phyloP scores from a whole-genome alignment of 306 rosid genomes.

The Trifolium repens region DNA sequence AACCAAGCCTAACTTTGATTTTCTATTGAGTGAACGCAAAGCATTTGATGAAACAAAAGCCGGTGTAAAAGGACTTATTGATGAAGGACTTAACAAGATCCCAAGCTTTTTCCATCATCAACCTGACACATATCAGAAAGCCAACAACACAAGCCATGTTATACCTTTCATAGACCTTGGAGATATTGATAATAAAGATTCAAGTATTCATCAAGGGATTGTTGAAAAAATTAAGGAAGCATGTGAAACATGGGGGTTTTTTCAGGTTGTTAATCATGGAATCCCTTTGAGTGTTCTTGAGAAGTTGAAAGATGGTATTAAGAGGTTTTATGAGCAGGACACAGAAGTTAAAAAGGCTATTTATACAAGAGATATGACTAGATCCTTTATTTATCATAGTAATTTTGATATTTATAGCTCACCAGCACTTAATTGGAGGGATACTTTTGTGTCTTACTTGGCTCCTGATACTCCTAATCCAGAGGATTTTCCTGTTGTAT shows the following conservation, averaged over 20 bases:
- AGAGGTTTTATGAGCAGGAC: constrained; percentile 40
- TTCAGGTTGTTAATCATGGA: constrained; percentile 47
- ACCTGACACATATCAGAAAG: constrained; percentile 23
- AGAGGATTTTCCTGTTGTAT: constrained; percentile 38
- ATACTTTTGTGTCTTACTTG: constrained; percentile 24
- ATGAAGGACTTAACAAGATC: constrained; percentile 54
- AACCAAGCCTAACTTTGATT: background rate
- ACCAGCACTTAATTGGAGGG: constrained; percentile 50
- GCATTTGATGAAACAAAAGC: constrained; percentile 51
- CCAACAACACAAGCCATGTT: constrained; percentile 21
- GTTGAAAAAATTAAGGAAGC: constrained; percentile 35
- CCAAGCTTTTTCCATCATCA: constrained; percentile 55
- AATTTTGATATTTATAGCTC: constrained; percentile 50
- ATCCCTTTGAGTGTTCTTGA: constrained; percentile 47
- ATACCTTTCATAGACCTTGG: constrained; percentile 59
- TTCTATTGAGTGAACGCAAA: constrained; percentile 26
- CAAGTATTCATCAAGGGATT: constrained; percentile 15
- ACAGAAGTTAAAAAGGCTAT: constrained; percentile 2
- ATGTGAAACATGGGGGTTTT: constrained; percentile 51
- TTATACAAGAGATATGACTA: constrained; percentile 30
- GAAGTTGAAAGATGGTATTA: constrained; percentile 43
- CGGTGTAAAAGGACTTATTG: constrained; percentile 60
- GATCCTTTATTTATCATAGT: constrained; percentile 35
- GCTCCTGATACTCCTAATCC: constrained; percentile 42
- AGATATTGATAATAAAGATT: background rate